phyloP scores from a whole-genome alignment of 768 basidiomycete genomes.

The Lactifluus volemus region DNA sequence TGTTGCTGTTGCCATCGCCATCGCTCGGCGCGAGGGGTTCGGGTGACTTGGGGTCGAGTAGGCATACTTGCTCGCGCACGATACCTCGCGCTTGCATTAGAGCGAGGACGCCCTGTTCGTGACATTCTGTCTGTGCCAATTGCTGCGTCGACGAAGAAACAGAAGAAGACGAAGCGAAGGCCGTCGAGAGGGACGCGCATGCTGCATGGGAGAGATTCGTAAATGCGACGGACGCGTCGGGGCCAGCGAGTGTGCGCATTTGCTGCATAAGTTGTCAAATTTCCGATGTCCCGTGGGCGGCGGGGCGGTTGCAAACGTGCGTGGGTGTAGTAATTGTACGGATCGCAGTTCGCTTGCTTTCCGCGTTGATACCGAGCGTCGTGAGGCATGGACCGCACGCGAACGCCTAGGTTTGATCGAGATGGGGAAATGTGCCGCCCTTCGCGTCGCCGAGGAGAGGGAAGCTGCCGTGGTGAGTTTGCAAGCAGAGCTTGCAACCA shows the following conservation, averaged over 20 bases:
- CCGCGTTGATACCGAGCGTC: too few species aligned
- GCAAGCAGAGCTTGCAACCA: too few species aligned
- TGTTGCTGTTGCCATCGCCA: slow-evolving; percentile 31
- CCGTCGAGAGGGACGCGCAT: slow-evolving; percentile 38
- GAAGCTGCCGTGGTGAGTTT: too few species aligned
- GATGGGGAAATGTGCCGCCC: too few species aligned
- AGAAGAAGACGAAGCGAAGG: slow-evolving; percentile 22
- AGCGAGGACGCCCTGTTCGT: slow-evolving; percentile 46
- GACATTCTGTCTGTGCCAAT: slow-evolving; percentile 27
- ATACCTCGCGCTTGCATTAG: slow-evolving; percentile 41
- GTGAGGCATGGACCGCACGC: too few species aligned
- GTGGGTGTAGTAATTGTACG: too few species aligned
- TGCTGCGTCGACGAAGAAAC: neutral
- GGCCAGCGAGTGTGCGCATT: slow-evolving; percentile 73
- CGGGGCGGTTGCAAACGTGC: too few species aligned
- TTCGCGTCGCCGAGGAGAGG: too few species aligned
- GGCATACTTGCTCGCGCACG: slow-evolving; percentile 59
- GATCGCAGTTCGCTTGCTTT: too few species aligned
- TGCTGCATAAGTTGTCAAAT: slow-evolving; percentile 38
- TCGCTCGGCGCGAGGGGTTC: slow-evolving; percentile 65
- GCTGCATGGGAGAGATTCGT: slow-evolving; percentile 80
- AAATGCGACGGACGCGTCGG: slow-evolving; percentile 60
- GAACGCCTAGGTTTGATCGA: too few species aligned
- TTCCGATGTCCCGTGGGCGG: too few species aligned
- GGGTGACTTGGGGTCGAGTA: slow-evolving; percentile 89